Percentiles rank a stretch among this genome's conserved stretches.
Evolutionary conservation across 2,329 filamentous ascomycete genomes (phyloP).

Genomic region (Paecilomyces dactylethromorphus): DNA sequence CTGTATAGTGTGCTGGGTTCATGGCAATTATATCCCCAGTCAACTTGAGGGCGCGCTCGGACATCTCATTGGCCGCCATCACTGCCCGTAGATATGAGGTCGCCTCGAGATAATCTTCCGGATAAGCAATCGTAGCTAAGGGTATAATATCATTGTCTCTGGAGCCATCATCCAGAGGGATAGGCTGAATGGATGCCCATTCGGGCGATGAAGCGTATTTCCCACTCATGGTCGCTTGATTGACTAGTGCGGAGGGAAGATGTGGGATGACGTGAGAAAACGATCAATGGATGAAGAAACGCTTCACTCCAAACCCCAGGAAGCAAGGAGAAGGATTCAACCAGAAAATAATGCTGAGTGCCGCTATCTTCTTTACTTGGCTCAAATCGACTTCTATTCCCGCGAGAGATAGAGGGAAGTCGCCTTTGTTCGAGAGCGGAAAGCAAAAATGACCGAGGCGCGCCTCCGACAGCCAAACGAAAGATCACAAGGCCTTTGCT

Average conservation of each 20-base stretch:
- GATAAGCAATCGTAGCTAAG: constrained; percentile 88
- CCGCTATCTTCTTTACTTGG: neutral
- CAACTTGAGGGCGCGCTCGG: constrained; percentile 67
- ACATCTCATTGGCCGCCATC: constrained; percentile 83
- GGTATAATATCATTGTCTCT: constrained; percentile 45
- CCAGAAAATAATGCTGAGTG: neutral
- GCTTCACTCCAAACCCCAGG: neutral
- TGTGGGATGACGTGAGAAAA: neutral
- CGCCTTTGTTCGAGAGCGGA: neutral
- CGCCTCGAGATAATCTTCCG: constrained; percentile 81
- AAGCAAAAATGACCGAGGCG: neutral
- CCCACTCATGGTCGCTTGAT: constrained; percentile 4
- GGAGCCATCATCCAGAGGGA: constrained; percentile 75
- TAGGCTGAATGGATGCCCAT: constrained; percentile 79
- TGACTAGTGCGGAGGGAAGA: neutral
- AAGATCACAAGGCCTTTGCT: neutral
- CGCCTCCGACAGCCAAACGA: neutral
- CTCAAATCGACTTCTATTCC: neutral
- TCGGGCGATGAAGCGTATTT: constrained; percentile 60
- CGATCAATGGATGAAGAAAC: neutral
- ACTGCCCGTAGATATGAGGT: constrained; percentile 90
- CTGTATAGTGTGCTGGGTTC: constrained; percentile 97
- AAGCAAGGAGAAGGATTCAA: neutral
- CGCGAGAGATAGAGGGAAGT: neutral
- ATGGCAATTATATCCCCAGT: constrained; percentile 86